These are phyloP conservation scores for Pugionium cornutum DNA, from an alignment of 345 rosid genomes.

Conservation along the genomic window DNA sequence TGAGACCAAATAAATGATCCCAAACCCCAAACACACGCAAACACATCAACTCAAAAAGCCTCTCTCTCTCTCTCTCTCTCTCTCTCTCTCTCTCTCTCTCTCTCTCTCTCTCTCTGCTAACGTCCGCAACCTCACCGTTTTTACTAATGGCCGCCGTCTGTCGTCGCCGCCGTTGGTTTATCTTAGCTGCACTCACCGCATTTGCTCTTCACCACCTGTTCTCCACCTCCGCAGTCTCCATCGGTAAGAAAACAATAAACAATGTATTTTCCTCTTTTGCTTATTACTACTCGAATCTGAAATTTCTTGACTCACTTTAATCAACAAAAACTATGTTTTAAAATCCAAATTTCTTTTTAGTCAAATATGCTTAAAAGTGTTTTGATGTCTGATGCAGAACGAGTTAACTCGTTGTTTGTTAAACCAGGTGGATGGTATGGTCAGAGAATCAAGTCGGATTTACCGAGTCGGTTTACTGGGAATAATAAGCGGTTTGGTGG, in stretches of 20 bases:
- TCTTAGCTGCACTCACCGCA: constrained; percentile 44
- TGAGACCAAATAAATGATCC: constrained; percentile 36
- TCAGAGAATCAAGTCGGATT: constrained; percentile 34
- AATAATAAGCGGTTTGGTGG: constrained; percentile 54
- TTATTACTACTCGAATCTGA: not conserved
- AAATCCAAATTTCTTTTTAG: too few relatives aligned
- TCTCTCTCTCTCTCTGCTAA: constrained; percentile 18
- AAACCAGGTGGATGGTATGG: constrained; percentile 42
- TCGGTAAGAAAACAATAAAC: not conserved
- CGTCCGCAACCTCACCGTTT: constrained; percentile 29
- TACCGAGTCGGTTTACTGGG: constrained; percentile 29
- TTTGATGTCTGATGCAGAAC: constrained; percentile 10
- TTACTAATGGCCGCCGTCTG: constrained; percentile 54
- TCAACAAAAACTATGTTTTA: too few relatives aligned
- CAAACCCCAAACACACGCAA: constrained; percentile 13
- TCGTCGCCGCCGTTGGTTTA: constrained; percentile 44
- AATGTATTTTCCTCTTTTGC: not conserved
- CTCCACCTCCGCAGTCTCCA: constrained; percentile 30
- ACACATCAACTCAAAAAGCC: constrained; percentile 21
- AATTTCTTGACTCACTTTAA: not conserved
- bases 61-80: constrained; percentile 5
- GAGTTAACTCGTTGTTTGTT: constrained; percentile 26
- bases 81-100: constrained; percentile 15
- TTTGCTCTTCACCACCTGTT: constrained; percentile 60
- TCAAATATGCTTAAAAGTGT: too few relatives aligned